Base-by-base conservation (phyloP, 2,329 filamentous ascomycete genomes). In the Knoxdaviesia capensis region DNA sequence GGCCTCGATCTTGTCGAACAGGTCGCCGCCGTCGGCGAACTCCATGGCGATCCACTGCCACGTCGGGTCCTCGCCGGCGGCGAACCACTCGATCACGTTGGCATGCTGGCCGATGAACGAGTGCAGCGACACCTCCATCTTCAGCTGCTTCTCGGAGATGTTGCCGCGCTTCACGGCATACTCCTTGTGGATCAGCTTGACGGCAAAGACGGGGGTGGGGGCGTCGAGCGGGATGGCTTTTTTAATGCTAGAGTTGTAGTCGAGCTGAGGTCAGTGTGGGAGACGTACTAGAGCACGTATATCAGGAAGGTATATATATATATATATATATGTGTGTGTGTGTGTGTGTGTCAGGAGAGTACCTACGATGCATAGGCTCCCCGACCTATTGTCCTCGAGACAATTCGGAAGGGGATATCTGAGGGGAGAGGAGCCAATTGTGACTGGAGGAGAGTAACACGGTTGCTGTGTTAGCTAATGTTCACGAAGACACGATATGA, bases 41-140 rank as follows among this genome's bases (percentile, higher is more conserved):
- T 98, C 90, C 86, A 98, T 94, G 35, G 87, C 88, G 51, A 98
- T 94, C 90, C 90, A 98, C 51, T 82, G 75, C 88, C 90, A 98
- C 11, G 78, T 63, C 0, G 68, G 54, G 56, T 98, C 87, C 57
- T 94, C 84, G 43, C 86, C 88, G 2, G 79, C 81, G 36, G 80
- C 78, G 51, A 92, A 86, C 70, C 85, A 94, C 54, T 85, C 80
- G 52, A 98, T 94, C 49, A 98, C 80, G 58, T 98, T 94, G 42
- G 79, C 75, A 56, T 98, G 92, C 49, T 83, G 78, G 39, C 83
- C 84, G 43, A 96, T 78, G 54, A 88, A 80, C 41, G 77, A 79
- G 63, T 98, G 90, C 11, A 98, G 69, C 3, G 82, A 81, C 36
- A 93, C 81, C 62, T 98, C 90, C 71, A 93, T 84, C 52, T 78